Conservation (phyloP, 768 basidiomycete genomes). For the Termitomyces sp. region DNA sequence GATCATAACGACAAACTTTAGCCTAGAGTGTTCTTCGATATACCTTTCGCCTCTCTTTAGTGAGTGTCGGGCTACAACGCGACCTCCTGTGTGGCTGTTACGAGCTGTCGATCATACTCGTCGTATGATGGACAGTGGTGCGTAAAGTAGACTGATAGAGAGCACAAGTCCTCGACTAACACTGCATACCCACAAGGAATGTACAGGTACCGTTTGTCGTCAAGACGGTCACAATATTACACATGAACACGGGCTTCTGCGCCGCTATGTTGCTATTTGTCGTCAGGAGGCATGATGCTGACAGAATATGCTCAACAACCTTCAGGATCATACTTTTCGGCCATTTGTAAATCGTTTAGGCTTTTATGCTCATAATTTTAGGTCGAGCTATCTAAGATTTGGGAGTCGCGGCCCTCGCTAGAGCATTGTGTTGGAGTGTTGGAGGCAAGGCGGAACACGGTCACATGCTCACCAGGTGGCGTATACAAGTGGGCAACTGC, state of each 20-base stretch:
- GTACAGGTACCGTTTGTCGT: not conserved
- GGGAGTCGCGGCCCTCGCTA: not conserved
- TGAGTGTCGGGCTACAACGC: conserved; percentile 1
- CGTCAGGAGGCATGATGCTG: conserved; percentile 5
- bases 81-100: conserved; percentile 8
- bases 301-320: conserved; percentile 12
- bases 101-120: conserved; percentile 9
- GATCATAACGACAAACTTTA: conserved; percentile 4
- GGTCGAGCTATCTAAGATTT: not conserved
- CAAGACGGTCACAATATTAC: not conserved
- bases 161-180: not conserved
- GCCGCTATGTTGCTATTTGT: conserved; percentile 5
- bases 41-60: conserved; percentile 3
- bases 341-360: not conserved
- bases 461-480: conserved; percentile 5
- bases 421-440: not conserved
- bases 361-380: conserved; percentile 6
- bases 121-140: not conserved
- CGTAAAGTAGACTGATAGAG: not conserved
- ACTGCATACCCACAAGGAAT: not conserved
- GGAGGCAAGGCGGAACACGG: not conserved
- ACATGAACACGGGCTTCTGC: conserved; percentile 1
- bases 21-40: not conserved
- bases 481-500: not conserved
- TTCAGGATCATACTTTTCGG: conserved; percentile 3